Evolutionary conservation across 805 yeast genomes (phyloP).

Genomic region (Scheffersomyces amazonensis): DNA sequence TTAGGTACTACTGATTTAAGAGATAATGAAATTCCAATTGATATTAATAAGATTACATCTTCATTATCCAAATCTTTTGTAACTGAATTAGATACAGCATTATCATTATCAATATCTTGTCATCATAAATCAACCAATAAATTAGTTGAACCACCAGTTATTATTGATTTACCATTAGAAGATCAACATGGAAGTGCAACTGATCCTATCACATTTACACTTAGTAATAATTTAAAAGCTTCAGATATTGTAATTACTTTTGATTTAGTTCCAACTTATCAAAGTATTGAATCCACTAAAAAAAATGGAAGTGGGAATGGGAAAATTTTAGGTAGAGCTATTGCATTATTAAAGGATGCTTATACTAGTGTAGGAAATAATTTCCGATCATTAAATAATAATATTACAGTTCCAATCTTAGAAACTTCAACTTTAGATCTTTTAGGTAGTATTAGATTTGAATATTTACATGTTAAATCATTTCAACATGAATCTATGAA

Average conservation of each 20-base stretch:
- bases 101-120: constrained; percentile 63
- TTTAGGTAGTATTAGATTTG: constrained; percentile 76
- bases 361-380: constrained; percentile 67
- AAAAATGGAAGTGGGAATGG: constrained; percentile 6
- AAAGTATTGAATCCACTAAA: constrained; percentile 28
- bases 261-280: constrained; percentile 89
- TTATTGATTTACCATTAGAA: constrained; percentile 79
- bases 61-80: constrained; percentile 71
- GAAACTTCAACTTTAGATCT: constrained; percentile 70
- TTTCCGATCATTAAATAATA: constrained; percentile 63
- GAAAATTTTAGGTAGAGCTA: constrained; percentile 72
- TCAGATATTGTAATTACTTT: constrained; percentile 62
- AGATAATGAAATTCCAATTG: constrained; percentile 54
- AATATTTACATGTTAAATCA: constrained; percentile 66
- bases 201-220: constrained; percentile 73
- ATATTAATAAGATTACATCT: constrained; percentile 55
- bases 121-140: constrained; percentile 23
- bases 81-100: constrained; percentile 87
- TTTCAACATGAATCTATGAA: constrained; percentile 69
- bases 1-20: constrained; percentile 84
- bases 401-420: constrained; percentile 70
- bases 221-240: constrained; percentile 43
- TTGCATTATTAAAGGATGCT: constrained; percentile 62
- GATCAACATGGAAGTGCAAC: constrained; percentile 67
- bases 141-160: constrained; percentile 51